phyloP scores from a whole-genome alignment of 129 eudicot genomes.

The Kitagawia praeruptora region DNA sequence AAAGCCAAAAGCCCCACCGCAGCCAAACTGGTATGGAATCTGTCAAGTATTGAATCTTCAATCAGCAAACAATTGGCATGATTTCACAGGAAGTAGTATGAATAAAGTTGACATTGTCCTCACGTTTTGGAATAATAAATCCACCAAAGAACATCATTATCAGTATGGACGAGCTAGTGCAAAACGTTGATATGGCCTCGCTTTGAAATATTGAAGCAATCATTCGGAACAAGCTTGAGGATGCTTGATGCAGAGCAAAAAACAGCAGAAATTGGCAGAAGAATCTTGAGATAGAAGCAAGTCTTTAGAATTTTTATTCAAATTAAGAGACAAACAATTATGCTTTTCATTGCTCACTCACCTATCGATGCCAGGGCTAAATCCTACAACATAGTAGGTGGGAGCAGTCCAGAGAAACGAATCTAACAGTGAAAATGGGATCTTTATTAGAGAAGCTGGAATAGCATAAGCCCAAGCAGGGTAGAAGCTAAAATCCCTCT shows the following conservation, averaged over 20 bases:
- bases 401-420: constrained; percentile 35
- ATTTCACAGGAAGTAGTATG: neutral
- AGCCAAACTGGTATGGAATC: constrained; percentile 79
- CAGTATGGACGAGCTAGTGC: constrained; percentile 18
- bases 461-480: constrained; percentile 58
- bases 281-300: constrained; percentile 23
- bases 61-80: constrained; percentile 5
- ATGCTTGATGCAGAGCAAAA: constrained; percentile 27
- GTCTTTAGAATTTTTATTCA: neutral
- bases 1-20: constrained; percentile 74
- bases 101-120: constrained; percentile 9
- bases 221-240: constrained; percentile 31
- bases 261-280: constrained; percentile 29
- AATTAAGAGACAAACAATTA: neutral
- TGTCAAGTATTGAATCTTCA: constrained; percentile 11
- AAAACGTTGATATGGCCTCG: constrained; percentile 16
- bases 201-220: constrained; percentile 29
- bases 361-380: constrained; percentile 37
- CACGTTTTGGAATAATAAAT: constrained; percentile 37
- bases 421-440: constrained; percentile 34
- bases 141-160: constrained; percentile 30
- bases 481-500: constrained; percentile 36
- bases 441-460: constrained; percentile 34
- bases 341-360: neutral
- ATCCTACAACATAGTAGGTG: constrained; percentile 45